Conservation (phyloP, 2,329 filamentous ascomycete genomes). For the Aspergillus fructus region DNA sequence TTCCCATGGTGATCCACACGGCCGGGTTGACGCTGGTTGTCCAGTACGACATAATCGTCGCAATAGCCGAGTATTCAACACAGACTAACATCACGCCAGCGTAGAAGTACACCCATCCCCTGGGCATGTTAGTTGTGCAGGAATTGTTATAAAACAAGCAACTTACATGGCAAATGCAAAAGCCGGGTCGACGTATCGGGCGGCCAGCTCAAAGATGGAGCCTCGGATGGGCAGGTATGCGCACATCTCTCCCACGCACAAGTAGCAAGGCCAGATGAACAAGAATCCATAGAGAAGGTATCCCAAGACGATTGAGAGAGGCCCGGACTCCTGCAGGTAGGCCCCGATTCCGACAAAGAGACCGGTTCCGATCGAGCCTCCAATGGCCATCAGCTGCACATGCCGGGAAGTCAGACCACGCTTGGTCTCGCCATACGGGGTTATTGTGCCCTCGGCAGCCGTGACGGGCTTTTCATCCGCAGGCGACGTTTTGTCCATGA, state of each 20-base stretch:
- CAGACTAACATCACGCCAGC: constrained; percentile 46
- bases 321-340: constrained; percentile 34
- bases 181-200: constrained; percentile 50
- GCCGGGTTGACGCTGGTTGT: constrained; percentile 41
- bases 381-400: constrained; percentile 17
- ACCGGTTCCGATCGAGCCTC: constrained; percentile 21
- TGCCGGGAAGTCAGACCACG: constrained; percentile 14
- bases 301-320: constrained; percentile 35
- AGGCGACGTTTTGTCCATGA: constrained; percentile 27
- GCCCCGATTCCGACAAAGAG: constrained; percentile 38
- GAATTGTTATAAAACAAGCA: no score
- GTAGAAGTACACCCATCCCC: constrained; percentile 49
- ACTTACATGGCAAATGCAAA: constrained; percentile 41
- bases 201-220: constrained; percentile 47
- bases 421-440: constrained; percentile 15
- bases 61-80: constrained; percentile 49
- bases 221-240: constrained; percentile 44
- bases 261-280: constrained; percentile 33
- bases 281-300: constrained; percentile 36
- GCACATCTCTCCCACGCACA: constrained; percentile 30
- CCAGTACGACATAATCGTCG: constrained; percentile 49
- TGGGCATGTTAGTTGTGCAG: neutral
- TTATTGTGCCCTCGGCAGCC: constrained; percentile 20
- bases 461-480: constrained; percentile 11
- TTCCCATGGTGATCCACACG: constrained; percentile 43